Evolutionary conservation across 1,284 basidiomycete genomes (phyloP), one percentile per base, ranked within the genome.

Genomic region (Fomitopsis betulina): DNA sequence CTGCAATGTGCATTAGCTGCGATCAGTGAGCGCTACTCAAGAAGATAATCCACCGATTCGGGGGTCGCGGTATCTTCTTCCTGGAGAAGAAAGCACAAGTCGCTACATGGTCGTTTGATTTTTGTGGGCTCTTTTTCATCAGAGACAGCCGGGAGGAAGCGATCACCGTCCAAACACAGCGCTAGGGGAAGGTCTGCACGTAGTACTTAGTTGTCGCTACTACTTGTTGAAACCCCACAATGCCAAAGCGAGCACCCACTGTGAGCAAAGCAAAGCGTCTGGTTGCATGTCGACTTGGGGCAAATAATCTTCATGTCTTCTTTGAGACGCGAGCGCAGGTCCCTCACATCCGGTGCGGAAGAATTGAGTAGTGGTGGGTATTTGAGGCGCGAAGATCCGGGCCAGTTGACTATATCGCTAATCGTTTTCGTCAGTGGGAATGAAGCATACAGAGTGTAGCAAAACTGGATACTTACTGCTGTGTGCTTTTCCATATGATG

Each of bases 181-280:
- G 45, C 42, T 39, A 56, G 58, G n/a, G 59, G 61, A 6, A 53
- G 25, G 15, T 58, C 64, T 65, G 12, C 32, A 17, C 13, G 4
- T 10, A 3, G 3, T 30, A 32, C 17, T n/a, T n/a, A n/a, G n/a
- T n/a, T n/a, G n/a, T n/a, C n/a, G n/a, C n/a, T 27, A 54, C 49
- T 12, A 13, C 13, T 21, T 25, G 8, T n/a, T 25, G 3, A 10
- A 42, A 5, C 5, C 12, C 27, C 19, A 30, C 25, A 30, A 37
- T 9, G 30, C 15, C 19, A 38, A 21, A 30, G 5, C 25, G 5
- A 21, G 39, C 9, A 68, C 72, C 64, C 63, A 82, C 84, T 67
- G 65, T 87, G 85, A 2, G 76, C 70, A 35, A 70, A 66, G 62
- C 85, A 87, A 58, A 78, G 78, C 1, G 77, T 73, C 19, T 79